Percentiles rank a stretch among this genome's conserved stretches.
These are phyloP conservation scores for Holtermannia corniformis DNA, from an alignment of 768 basidiomycete species.

Conservation along the genomic window DNA sequence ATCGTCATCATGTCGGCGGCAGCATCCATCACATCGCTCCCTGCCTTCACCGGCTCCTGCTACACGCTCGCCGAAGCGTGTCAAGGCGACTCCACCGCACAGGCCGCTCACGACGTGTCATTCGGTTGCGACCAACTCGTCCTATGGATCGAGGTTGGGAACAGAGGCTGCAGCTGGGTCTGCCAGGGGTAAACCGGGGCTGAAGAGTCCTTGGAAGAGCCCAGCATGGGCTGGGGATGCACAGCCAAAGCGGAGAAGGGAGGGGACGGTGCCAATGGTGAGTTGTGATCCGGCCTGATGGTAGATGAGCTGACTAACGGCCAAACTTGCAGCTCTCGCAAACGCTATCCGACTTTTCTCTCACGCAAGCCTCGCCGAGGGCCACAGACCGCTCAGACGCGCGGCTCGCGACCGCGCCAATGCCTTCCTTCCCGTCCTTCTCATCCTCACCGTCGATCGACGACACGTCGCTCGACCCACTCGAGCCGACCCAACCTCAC, in stretches of 20 bases:
- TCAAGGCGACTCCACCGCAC: constrained; percentile 9
- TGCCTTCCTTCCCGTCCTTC: constrained; percentile 1
- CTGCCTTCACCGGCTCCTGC: no score
- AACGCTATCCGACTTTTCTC: constrained; percentile 28
- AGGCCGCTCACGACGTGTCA: constrained; percentile 4
- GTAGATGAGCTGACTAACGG: neutral
- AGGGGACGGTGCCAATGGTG: constrained; percentile 32
- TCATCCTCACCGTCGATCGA: neutral
- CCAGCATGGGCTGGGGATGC: constrained; percentile 1
- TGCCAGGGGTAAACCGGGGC: neutral
- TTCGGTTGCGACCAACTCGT: neutral
- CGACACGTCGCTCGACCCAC: neutral
- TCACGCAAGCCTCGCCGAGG: constrained; percentile 12
- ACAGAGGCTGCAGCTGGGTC: neutral
- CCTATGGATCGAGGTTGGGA: neutral
- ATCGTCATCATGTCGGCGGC: no score
- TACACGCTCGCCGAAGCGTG: constrained; percentile 15
- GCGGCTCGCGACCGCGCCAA: neutral
- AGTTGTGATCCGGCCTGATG: constrained; percentile 2
- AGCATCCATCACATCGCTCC: no score
- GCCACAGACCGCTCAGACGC: no score
- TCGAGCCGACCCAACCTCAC: neutral
- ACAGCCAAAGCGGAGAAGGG: constrained; percentile 16
- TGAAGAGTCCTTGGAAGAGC: constrained; percentile 11
- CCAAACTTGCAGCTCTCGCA: constrained; percentile 16